Percentiles rank a stretch among this genome's conserved stretches.
phyloP scores from a whole-genome alignment of 225 moss, liverwort and hornwort genomes.

The Neckera pumila region DNA sequence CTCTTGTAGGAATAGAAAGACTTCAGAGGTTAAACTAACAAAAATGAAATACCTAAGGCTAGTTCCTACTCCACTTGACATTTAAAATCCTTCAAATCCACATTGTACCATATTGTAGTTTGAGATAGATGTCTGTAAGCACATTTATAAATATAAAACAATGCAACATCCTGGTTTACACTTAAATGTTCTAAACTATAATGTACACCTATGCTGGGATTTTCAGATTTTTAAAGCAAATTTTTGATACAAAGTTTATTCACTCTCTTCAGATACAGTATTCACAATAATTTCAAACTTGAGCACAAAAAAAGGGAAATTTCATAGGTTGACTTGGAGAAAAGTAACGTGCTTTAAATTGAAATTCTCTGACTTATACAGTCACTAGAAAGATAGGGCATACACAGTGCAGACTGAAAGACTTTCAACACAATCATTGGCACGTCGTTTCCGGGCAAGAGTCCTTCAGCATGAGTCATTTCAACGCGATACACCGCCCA shows the following conservation, averaged over 20 bases:
- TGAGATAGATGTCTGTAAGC: not conserved
- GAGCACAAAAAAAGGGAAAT: too few relatives aligned
- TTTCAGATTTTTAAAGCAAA: not conserved
- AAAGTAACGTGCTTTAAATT: not conserved
- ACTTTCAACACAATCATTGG: not conserved
- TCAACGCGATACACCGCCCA: not conserved
- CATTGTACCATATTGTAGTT: fast-evolving
- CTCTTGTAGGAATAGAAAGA: fast-evolving
- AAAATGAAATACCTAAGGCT: not conserved
- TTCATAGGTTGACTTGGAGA: not conserved
- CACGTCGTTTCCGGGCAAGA: not conserved
- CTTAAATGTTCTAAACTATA: not conserved
- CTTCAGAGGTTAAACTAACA: not conserved
- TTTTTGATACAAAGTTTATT: fast-evolving
- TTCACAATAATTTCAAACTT: too few relatives aligned
- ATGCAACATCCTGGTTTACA: not conserved
- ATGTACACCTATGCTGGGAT: not conserved
- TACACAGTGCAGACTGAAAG: not conserved
- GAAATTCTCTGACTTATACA: not conserved
- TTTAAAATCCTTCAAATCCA: not conserved
- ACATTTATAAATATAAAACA: not conserved
- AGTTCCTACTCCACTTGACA: not conserved
- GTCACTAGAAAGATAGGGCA: not conserved
- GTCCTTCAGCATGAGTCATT: not conserved
- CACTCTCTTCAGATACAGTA: not conserved